A percentile compares a stretch with the other conserved stretches of the same genome.
Conservation (phyloP, 1,139 yeast genomes). For the Torulaspora pretoriensis region DNA sequence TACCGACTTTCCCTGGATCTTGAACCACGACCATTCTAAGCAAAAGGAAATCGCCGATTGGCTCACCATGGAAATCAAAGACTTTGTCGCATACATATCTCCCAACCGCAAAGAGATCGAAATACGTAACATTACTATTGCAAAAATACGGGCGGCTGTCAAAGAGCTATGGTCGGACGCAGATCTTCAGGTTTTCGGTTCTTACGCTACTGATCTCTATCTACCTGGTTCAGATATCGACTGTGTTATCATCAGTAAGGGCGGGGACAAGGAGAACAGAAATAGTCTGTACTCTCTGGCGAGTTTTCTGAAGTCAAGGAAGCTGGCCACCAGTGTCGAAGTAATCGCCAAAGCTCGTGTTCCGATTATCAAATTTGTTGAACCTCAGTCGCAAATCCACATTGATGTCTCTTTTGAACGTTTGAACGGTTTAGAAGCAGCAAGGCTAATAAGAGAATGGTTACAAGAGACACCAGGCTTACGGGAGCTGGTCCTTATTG, state of each 20-base stretch:
- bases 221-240: constrained; percentile 97
- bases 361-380: constrained; percentile 91
- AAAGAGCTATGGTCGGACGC: constrained; percentile 72
- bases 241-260: constrained; percentile 72
- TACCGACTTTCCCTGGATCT: constrained; percentile 72
- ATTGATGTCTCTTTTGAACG: constrained; percentile 92
- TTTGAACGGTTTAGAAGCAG: constrained; percentile 81
- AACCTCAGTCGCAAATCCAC: constrained; percentile 64
- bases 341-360: constrained; percentile 92
- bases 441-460: constrained; percentile 76
- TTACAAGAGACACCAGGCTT: constrained; percentile 68
- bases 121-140: constrained; percentile 64
- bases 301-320: constrained; percentile 57
- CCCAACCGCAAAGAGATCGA: constrained; percentile 76
- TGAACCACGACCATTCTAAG: constrained; percentile 67
- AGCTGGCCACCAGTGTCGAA: constrained; percentile 69
- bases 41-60: constrained; percentile 80
- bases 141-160: constrained; percentile 55
- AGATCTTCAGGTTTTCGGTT: constrained; percentile 85
- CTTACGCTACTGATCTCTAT: constrained; percentile 90
- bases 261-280: constrained; percentile 63
- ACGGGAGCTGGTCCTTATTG: constrained; percentile 75
- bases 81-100: constrained; percentile 80
- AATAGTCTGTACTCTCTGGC: constrained; percentile 71
- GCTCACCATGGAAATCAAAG: constrained; percentile 82